Conservation (phyloP, 2,329 filamentous ascomycete species). For the Ophiocordyceps camponoti-leonardi region DNA sequence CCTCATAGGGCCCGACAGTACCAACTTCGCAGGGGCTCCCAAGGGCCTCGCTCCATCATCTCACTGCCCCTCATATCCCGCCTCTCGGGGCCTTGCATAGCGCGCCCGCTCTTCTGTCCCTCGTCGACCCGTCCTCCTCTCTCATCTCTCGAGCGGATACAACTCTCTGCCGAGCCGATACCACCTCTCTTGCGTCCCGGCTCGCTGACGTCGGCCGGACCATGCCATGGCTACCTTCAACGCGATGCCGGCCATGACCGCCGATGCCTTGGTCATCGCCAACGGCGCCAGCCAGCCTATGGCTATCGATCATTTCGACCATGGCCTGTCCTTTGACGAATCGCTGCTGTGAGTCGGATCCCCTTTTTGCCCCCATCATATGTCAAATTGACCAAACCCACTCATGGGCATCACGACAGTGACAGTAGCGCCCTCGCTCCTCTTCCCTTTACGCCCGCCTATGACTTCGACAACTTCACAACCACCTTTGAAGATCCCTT, state of each 20-base stretch:
- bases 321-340: slow-evolving; percentile 37
- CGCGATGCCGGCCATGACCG: slow-evolving; percentile 33
- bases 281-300: slow-evolving; percentile 19
- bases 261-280: slow-evolving; percentile 29
- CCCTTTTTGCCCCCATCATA: background rate
- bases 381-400: background rate
- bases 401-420: slow-evolving; percentile 5
- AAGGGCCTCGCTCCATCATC: background rate
- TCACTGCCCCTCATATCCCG: background rate
- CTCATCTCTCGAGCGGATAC: background rate
- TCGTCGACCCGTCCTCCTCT: background rate
- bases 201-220: slow-evolving; percentile 14
- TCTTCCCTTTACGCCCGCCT: slow-evolving; percentile 38
- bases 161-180: slow-evolving; percentile 1
- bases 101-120: background rate
- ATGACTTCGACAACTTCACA: slow-evolving; percentile 43
- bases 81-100: background rate
- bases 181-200: slow-evolving; percentile 5
- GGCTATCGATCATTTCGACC: slow-evolving; percentile 33
- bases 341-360: slow-evolving; percentile 30
- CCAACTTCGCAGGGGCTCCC: background rate
- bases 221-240: slow-evolving; percentile 43
- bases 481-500: slow-evolving; percentile 51
- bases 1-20: background rate
- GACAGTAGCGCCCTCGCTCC: slow-evolving; percentile 16